These are phyloP conservation scores for Flaveria floridana DNA, from an alignment of 140 eudicot species.

Conservation along the genomic window DNA sequence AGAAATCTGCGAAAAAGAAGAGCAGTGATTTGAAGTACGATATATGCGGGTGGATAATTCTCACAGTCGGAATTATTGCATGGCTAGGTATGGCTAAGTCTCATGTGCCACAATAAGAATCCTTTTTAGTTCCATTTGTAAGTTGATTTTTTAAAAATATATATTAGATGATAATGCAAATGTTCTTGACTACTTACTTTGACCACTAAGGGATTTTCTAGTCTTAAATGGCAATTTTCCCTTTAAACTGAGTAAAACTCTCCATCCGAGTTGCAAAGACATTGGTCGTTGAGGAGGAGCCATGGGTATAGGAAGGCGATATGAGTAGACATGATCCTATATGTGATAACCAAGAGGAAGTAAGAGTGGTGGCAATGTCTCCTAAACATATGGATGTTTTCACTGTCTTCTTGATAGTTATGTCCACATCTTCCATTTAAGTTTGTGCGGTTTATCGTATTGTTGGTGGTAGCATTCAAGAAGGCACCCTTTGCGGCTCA, in stretches of 20 bases:
- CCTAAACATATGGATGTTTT: too few relatives aligned
- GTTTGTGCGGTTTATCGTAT: too few relatives aligned
- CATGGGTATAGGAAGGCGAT: too few relatives aligned
- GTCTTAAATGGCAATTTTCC: background rate
- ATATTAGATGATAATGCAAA: slow-evolving; percentile 12
- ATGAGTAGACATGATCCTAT: too few relatives aligned
- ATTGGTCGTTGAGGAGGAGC: background rate
- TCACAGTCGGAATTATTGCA: slow-evolving; percentile 43
- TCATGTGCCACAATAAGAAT: slow-evolving; percentile 39
- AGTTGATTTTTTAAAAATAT: background rate
- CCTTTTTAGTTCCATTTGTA: background rate
- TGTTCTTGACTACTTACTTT: slow-evolving; percentile 16
- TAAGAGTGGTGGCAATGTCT: too few relatives aligned
- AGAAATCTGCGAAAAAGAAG: slow-evolving; percentile 38
- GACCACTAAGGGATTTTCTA: background rate
- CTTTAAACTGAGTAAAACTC: background rate
- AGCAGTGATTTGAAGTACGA: slow-evolving; percentile 53
- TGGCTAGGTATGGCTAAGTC: slow-evolving; percentile 53
- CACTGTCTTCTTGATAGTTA: too few relatives aligned
- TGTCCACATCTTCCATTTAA: too few relatives aligned
- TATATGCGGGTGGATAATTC: slow-evolving; percentile 56
- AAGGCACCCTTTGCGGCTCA: too few relatives aligned
- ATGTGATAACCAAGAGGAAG: too few relatives aligned
- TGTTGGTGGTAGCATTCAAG: too few relatives aligned
- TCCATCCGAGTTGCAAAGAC: background rate